A percentile compares a stretch with the other conserved stretches of the same genome.
These are phyloP conservation scores for Coemansia sp. DNA, from an alignment of 192 early-diverging fungal genomes.

Conservation along the genomic window DNA sequence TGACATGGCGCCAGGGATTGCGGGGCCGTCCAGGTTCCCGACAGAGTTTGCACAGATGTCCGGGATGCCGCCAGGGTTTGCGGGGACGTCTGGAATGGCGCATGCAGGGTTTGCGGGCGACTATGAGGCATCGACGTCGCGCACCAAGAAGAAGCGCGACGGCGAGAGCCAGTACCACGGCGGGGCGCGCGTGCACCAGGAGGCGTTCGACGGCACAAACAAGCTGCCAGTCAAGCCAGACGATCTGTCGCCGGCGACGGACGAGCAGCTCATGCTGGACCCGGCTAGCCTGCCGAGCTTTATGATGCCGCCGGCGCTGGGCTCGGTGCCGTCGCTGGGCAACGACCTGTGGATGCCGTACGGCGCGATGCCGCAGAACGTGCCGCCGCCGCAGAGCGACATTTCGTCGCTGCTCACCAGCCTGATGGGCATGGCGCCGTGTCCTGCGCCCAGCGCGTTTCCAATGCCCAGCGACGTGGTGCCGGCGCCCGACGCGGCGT, in stretches of 20 bases:
- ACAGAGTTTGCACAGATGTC: background rate
- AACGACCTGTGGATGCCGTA: background rate
- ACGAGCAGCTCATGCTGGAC: conserved; percentile 45
- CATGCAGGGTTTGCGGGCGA: no score
- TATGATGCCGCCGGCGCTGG: conserved; percentile 20
- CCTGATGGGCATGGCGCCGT: no score
- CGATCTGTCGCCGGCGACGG: conserved; percentile 24
- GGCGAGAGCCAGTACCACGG: conserved; percentile 21
- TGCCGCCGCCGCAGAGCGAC: conserved; percentile 14
- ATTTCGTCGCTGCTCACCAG: conserved; percentile 24
- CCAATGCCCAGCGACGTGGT: background rate
- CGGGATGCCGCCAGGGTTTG: background rate
- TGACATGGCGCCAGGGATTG: background rate
- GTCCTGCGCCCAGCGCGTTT: conserved; percentile 1
- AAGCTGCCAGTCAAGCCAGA: conserved; percentile 49
- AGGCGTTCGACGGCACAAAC: conserved; percentile 50
- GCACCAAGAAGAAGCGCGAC: conserved; percentile 31
- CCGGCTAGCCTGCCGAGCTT: conserved; percentile 49
- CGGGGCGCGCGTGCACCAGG: conserved; percentile 46
- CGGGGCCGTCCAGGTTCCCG: background rate
- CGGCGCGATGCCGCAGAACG: background rate
- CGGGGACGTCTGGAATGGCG: background rate
- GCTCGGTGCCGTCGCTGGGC: conserved; percentile 7
- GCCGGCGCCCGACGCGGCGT: background rate
- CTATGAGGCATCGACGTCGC: background rate